phyloP scores from a whole-genome alignment of 345 rosid species.

The Hibiscus syriacus region DNA sequence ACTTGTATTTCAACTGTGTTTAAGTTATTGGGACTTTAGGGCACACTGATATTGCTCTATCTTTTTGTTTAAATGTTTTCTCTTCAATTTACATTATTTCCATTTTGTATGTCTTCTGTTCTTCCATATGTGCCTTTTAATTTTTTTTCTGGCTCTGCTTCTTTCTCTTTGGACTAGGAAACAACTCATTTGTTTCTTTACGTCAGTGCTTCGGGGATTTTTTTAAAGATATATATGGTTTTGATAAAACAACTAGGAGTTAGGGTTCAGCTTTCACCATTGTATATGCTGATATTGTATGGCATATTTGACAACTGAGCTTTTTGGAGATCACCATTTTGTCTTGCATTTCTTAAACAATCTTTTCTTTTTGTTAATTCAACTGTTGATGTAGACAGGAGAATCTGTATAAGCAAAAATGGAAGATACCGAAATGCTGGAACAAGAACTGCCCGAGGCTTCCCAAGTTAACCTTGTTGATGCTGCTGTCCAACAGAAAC shows the following conservation, averaged over 20 bases:
- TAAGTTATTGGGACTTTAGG: not conserved
- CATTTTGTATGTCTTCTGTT: too few relatives aligned
- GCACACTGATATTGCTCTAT: not conserved
- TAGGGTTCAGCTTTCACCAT: conserved; percentile 19
- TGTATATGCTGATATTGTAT: too few relatives aligned
- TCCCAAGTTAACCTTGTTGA: conserved; percentile 25
- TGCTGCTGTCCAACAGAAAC: conserved; percentile 21
- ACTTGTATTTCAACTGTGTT: not conserved
- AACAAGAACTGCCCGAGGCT: conserved; percentile 24
- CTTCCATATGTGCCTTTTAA: not conserved
- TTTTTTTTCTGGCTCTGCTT: conserved; percentile 31
- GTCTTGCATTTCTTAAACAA: not conserved
- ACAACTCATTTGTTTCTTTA: not conserved
- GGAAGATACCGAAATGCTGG: conserved; percentile 46
- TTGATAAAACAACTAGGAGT: not conserved
- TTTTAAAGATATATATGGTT: not conserved
- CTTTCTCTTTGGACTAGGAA: too few relatives aligned
- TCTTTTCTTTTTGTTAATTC: not conserved
- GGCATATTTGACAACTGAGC: not conserved
- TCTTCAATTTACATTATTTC: too few relatives aligned
- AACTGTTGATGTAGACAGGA: not conserved
- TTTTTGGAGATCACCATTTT: not conserved
- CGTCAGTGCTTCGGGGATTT: not conserved
- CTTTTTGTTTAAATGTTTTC: not conserved
- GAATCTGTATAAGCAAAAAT: conserved; percentile 24